These are phyloP conservation scores for Chaetomiaceae sp. DNA, from an alignment of 2,329 filamentous ascomycete species.

Conservation along the genomic window DNA sequence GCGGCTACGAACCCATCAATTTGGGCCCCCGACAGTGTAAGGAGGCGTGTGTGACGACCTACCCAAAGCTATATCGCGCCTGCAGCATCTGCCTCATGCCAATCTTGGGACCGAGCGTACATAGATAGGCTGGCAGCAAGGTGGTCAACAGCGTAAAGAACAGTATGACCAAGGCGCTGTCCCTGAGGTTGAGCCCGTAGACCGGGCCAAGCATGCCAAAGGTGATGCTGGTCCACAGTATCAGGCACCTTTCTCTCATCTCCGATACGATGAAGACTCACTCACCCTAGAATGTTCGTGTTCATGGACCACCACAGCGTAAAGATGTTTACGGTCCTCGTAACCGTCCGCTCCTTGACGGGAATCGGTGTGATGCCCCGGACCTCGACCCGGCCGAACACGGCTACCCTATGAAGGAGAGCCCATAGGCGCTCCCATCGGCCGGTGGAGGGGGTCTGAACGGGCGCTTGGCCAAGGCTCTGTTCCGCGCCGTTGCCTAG, in stretches of 20 bases:
- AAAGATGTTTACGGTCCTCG: conserved; percentile 42
- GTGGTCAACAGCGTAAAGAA: conserved; percentile 59
- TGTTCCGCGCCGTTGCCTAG: conserved; percentile 3
- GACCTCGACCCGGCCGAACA: conserved; percentile 38
- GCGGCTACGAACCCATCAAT: conserved; percentile 32
- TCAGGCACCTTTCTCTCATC: background rate
- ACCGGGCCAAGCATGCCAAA: conserved; percentile 60
- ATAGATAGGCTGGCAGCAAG: conserved; percentile 51
- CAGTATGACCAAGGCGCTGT: conserved; percentile 55
- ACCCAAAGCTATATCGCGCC: conserved; percentile 60
- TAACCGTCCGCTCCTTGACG: conserved; percentile 38
- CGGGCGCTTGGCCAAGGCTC: background rate
- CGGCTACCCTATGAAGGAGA: conserved; percentile 6
- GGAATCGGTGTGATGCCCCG: conserved; percentile 43
- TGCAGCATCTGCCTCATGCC: conserved; percentile 64
- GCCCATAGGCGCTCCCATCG: conserved; percentile 10
- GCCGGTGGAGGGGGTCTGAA: background rate
- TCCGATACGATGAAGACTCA: too few species aligned
- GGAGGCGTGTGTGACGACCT: too few species aligned
- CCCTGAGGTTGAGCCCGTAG: conserved; percentile 50
- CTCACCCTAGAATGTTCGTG: conserved; percentile 43
- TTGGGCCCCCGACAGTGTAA: too few species aligned
- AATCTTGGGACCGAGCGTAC: conserved; percentile 56
- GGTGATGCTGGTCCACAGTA: conserved; percentile 44
- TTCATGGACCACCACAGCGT: conserved; percentile 49